phyloP scores from a whole-genome alignment of 2,329 filamentous ascomycete genomes.

The Sporothrix pallida region DNA sequence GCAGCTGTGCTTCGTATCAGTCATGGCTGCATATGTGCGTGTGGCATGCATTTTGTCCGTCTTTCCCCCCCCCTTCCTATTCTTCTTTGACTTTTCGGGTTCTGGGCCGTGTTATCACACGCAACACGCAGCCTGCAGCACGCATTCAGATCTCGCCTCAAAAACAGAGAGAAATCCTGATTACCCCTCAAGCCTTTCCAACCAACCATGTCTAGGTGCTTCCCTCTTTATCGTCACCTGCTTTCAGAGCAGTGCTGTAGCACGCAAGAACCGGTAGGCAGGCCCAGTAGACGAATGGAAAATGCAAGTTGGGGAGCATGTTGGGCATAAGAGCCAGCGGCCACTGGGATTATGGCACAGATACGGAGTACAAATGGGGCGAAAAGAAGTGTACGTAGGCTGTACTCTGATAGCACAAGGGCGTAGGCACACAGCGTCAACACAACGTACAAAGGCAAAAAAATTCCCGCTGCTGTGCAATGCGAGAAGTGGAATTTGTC shows the following conservation, averaged over 20 bases:
- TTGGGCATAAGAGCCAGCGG: no score
- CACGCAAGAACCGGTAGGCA: neutral
- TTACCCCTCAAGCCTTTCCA: neutral
- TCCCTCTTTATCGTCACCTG: neutral
- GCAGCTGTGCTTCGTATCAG: no score
- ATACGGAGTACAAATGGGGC: neutral
- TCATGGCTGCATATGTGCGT: no score
- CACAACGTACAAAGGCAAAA: slow-evolving; percentile 8
- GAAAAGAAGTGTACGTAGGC: neutral
- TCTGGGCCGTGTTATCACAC: neutral
- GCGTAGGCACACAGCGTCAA: no score
- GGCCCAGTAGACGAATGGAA: neutral
- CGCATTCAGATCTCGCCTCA: neutral
- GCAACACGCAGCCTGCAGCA: neutral
- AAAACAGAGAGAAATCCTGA: no score
- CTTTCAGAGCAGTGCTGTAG: neutral
- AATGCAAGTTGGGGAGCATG: no score
- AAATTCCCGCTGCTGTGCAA: slow-evolving; percentile 29
- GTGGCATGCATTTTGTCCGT: no score
- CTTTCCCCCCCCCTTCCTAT: no score
- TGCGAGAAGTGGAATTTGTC: neutral
- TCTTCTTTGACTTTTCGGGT: neutral
- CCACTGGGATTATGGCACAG: no score
- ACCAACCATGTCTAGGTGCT: neutral
- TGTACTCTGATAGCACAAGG: no score